Percentiles rank a stretch among this genome's conserved stretches.
phyloP scores from a whole-genome alignment of 441 rosid species.

The Syzygium malaccense region DNA sequence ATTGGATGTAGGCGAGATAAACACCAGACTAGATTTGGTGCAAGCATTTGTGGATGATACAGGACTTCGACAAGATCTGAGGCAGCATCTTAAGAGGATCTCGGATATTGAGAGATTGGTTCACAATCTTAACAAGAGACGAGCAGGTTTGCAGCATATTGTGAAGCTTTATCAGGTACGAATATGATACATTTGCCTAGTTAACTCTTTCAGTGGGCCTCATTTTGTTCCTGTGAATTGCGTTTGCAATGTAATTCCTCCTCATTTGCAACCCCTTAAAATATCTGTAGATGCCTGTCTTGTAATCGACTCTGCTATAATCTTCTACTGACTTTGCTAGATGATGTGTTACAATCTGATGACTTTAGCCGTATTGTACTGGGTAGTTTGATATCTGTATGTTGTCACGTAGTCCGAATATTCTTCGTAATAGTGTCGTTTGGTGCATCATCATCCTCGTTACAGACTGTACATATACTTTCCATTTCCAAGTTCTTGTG shows the following conservation, averaged over 20 bases:
- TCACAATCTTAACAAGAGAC: conserved; percentile 60
- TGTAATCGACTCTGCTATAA: neutral
- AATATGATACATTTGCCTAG: neutral
- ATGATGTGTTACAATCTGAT: neutral
- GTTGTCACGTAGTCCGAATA: neutral
- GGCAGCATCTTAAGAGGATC: conserved; percentile 93
- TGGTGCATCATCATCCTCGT: neutral
- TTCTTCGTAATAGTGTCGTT: neutral
- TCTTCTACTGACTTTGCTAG: neutral
- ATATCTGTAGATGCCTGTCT: neutral
- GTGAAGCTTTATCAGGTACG: conserved; percentile 92
- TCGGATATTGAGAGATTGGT: conserved; percentile 75
- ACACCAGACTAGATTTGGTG: conserved; percentile 74
- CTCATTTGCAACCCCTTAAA: neutral
- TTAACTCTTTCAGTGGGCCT: neutral
- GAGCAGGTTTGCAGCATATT: conserved; percentile 79
- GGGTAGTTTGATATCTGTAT: neutral
- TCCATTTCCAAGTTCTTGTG: neutral
- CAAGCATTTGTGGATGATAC: conserved; percentile 94
- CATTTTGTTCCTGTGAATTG: neutral
- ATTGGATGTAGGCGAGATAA: conserved; percentile 66
- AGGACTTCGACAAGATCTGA: conserved; percentile 80
- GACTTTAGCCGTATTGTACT: neutral
- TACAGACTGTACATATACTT: neutral
- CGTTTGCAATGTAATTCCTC: neutral